phyloP scores from a whole-genome alignment of 2,329 filamentous ascomycete species.

The Pestalotiopsis sp. region DNA sequence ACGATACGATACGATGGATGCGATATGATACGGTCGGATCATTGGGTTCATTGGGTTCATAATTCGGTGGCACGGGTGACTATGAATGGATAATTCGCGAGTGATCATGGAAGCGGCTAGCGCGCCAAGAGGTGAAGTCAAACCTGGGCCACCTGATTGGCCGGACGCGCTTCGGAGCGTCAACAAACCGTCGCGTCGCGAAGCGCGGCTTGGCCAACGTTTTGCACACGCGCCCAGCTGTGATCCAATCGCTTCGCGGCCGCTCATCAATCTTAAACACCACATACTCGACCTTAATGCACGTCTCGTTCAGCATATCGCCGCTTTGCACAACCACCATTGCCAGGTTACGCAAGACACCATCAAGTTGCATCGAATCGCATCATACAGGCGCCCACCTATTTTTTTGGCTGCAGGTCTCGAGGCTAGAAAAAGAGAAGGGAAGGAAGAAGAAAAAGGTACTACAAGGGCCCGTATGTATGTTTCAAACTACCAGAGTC shows the following conservation, averaged over 20 bases:
- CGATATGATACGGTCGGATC: too few species aligned
- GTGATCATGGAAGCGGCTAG: conserved; percentile 8
- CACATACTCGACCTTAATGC: conserved; percentile 7
- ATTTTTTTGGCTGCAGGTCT: not conserved
- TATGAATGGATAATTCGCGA: not conserved
- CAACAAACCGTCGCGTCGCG: conserved; percentile 23
- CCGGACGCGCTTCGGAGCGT: conserved; percentile 21
- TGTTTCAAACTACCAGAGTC: not conserved
- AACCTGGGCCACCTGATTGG: conserved; percentile 21
- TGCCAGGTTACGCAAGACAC: not conserved
- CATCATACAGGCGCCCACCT: conserved; percentile 2
- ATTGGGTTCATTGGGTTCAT: too few species aligned
- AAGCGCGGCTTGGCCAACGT: conserved; percentile 4
- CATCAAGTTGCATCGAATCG: conserved; percentile 21
- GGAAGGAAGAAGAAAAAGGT: too few species aligned
- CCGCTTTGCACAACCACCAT: not conserved
- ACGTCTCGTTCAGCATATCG: conserved; percentile 3
- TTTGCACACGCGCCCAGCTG: conserved; percentile 12
- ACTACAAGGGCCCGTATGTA: not conserved
- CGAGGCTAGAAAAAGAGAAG: not conserved
- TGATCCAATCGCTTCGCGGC: conserved; percentile 12
- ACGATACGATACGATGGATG: too few species aligned
- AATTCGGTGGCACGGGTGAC: not conserved
- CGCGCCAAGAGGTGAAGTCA: conserved; percentile 23
- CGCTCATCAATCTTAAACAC: conserved; percentile 16